Conservation (phyloP, 176 grass and related monocot species). For the Oryza meyeriana region DNA sequence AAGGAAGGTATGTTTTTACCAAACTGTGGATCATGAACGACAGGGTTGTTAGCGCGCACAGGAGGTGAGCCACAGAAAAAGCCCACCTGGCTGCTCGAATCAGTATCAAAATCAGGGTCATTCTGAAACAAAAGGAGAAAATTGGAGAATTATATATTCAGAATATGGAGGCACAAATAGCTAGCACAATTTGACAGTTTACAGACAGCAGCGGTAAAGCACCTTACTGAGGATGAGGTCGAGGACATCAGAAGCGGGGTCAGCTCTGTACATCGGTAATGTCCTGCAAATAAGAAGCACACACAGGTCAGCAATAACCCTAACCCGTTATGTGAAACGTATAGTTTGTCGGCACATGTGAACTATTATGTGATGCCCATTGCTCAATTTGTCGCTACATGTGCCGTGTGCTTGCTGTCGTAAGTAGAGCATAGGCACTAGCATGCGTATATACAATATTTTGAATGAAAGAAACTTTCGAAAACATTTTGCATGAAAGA, state of each 20-base stretch:
- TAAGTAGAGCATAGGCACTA: background rate
- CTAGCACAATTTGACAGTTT: background rate
- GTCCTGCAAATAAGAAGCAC: slow-evolving; percentile 28
- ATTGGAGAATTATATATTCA: slow-evolving; percentile 18
- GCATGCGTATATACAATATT: background rate
- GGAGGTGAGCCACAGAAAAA: slow-evolving; percentile 90
- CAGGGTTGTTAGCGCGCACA: slow-evolving; percentile 77
- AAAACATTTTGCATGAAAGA: background rate
- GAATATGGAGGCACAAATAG: background rate
- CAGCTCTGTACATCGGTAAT: slow-evolving; percentile 46
- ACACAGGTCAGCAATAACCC: slow-evolving; percentile 2
- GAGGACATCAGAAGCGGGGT: slow-evolving; percentile 58
- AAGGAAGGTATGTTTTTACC: slow-evolving; percentile 50
- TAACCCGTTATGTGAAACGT: background rate
- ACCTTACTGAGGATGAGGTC: slow-evolving; percentile 80
- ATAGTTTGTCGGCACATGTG: background rate
- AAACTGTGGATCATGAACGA: slow-evolving; percentile 78
- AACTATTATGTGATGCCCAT: background rate
- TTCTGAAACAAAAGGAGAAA: slow-evolving; percentile 32
- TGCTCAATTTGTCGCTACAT: background rate
- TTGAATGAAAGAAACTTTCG: background rate
- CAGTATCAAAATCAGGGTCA: slow-evolving; percentile 60
- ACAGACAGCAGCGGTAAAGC: background rate
- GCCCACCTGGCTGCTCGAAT: slow-evolving; percentile 43
- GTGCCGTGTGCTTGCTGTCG: background rate